phyloP scores from a whole-genome alignment of 2,329 filamentous ascomycete species.

The Ampelomyces quisqualis region DNA sequence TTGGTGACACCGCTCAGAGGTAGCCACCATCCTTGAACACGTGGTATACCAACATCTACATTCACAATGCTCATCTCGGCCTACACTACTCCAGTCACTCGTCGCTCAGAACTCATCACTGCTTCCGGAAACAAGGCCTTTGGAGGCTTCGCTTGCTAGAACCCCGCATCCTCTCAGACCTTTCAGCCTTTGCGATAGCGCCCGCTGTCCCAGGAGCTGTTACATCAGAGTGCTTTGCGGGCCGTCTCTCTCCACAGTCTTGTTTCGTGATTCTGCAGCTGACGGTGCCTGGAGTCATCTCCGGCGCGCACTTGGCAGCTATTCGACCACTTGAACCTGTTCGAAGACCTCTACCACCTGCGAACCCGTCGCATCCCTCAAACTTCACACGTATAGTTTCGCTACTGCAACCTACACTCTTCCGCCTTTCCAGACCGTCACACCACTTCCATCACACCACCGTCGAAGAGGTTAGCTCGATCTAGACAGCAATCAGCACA shows the following conservation, averaged over 20 bases:
- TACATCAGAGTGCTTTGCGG: conserved; percentile 42
- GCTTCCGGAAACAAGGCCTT: conserved; percentile 44
- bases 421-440: conserved; percentile 12
- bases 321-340: conserved; percentile 38
- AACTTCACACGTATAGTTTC: conserved; percentile 21
- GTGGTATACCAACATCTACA: conserved; percentile 27
- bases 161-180: conserved; percentile 37
- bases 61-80: conserved; percentile 42
- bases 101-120: conserved; percentile 46
- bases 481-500: conserved; percentile 23
- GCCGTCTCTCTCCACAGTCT: conserved; percentile 40
- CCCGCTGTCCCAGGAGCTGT: conserved; percentile 38
- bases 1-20: conserved; percentile 28
- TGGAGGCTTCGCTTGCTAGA: conserved; percentile 44
- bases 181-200: conserved; percentile 39
- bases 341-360: conserved; percentile 33
- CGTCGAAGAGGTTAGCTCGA: conserved; percentile 16
- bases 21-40: conserved; percentile 32
- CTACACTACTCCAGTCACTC: conserved; percentile 46
- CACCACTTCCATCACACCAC: conserved; percentile 14
- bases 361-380: conserved; percentile 34
- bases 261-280: conserved; percentile 48
- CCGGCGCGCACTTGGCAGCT: conserved; percentile 36
- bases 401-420: conserved; percentile 18
- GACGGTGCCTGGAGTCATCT: conserved; percentile 47